Base-by-base conservation (phyloP, 2,329 filamentous ascomycete genomes). In the Alternaria triticina region DNA sequence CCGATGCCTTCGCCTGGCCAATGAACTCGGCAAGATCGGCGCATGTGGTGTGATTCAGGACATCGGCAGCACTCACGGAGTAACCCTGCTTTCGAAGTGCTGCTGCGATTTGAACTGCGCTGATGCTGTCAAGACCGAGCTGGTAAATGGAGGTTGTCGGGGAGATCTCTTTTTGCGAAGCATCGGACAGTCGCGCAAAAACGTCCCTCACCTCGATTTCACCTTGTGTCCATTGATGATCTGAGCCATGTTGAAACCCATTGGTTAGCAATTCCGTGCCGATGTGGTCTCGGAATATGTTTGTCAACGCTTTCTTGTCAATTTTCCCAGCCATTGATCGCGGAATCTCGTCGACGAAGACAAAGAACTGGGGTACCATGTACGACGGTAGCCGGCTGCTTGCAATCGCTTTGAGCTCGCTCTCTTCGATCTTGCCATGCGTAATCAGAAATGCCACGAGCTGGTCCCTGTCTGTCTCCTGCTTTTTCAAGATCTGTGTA, bases 91-190 rank as follows among this genome's bases (percentile, higher is more conserved):
- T 86, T 17, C 90, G 88, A 15, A 97, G 82, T 25, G 85, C 81
- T 1, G 88, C 85, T 1, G 93, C 92, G 10, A 97, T 84, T 73
- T 97, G 94, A 15, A 88, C 85, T 0, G 93, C 92, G 64, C 91
- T 94, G 72, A 98, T 96, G 75, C 94, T 97, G 79, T 97, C 94
- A 4, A 97, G 82, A 0, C 95, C 95, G n/a, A 97, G 86, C 61
- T 91, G 89, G 71, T 95, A 97, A 52, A 98, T 93, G 0, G 92
- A 93, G 0, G 89, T 93, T 10, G 86, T 75, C 12, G 84, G 84
- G 4, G 76, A 72, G 50, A 97, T 89, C 0, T 80, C 81, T 0
- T 83, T 71, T 2, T 75, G 59, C 0, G 86, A 76, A 5, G 86
- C 79, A 2, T 83, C 81, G 1, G 91, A 89, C 23, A 96, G 83